These are phyloP conservation scores for Barbarea vulgaris DNA, from an alignment of 345 rosid species.

Conservation along the genomic window DNA sequence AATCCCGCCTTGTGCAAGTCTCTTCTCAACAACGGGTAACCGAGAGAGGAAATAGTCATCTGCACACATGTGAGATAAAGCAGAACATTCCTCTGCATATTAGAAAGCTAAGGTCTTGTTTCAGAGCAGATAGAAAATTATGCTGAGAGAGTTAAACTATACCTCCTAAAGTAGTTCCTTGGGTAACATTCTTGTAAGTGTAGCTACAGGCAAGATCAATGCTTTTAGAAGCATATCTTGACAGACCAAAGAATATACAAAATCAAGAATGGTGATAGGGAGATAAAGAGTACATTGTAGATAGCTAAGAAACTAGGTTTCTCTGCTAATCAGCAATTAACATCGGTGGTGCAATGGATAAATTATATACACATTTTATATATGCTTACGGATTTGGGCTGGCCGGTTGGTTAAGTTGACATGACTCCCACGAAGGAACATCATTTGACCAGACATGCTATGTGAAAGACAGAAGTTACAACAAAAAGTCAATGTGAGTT, in stretches of 20 bases:
- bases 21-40: constrained; percentile 72
- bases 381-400: constrained; percentile 74
- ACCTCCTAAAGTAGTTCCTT: constrained; percentile 87
- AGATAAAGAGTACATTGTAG: no score
- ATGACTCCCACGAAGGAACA: constrained; percentile 58
- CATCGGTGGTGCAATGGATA: background rate
- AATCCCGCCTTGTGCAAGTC: constrained; percentile 83
- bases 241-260: constrained; percentile 20
- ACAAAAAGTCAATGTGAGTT: background rate
- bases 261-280: background rate
- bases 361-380: background rate
- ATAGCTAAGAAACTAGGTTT: background rate
- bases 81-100: background rate
- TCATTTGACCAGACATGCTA: constrained; percentile 69
- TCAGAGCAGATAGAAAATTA: background rate
- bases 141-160: constrained; percentile 18
- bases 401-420: constrained; percentile 53
- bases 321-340: background rate
- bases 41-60: constrained; percentile 83
- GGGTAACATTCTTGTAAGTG: constrained; percentile 77
- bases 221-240: constrained; percentile 87
- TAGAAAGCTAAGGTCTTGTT: constrained; percentile 7
- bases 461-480: constrained; percentile 14
- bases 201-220: constrained; percentile 76
- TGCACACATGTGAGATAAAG: constrained; percentile 23